These are phyloP conservation scores for Phytophthora multivora DNA, from an alignment of 352 stramenopile species.

Conservation along the genomic window DNA sequence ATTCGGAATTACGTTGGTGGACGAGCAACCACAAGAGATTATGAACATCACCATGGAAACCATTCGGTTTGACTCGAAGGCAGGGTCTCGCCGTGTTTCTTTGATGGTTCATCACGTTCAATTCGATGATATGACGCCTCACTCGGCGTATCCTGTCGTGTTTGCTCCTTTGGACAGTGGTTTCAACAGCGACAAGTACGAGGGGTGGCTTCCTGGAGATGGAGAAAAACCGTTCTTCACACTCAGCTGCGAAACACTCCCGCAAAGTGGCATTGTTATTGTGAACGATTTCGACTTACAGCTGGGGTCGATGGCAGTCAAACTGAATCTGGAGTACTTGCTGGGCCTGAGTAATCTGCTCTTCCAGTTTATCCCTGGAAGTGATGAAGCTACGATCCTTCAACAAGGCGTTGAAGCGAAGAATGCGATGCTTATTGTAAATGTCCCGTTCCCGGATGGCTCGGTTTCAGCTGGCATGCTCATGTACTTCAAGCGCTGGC, in stretches of 20 bases:
- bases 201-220: constrained; percentile 81
- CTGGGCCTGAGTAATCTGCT: constrained; percentile 73
- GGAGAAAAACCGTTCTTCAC: constrained; percentile 78
- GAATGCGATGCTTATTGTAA: constrained; percentile 52
- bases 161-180: constrained; percentile 82
- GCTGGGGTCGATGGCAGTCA: constrained; percentile 70
- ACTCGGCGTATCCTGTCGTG: constrained; percentile 76
- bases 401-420: constrained; percentile 72
- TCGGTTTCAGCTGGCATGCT: constrained; percentile 54
- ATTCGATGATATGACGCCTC: constrained; percentile 84
- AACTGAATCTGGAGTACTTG: constrained; percentile 85
- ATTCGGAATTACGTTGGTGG: constrained; percentile 81
- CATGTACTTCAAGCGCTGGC: constrained; percentile 87
- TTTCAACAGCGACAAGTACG: constrained; percentile 88
- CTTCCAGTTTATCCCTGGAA: constrained; percentile 73
- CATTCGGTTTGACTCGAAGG: constrained; percentile 66
- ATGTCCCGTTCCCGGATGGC: constrained; percentile 60
- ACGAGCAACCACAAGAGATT: constrained; percentile 74
- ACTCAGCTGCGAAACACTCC: constrained; percentile 66
- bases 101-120: constrained; percentile 85
- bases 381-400: constrained; percentile 65
- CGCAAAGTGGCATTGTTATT: constrained; percentile 71
- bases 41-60: constrained; percentile 89
- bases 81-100: constrained; percentile 48
- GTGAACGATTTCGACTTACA: constrained; percentile 82